A percentile compares a stretch with the other conserved stretches of the same genome.
Evolutionary conservation across 2,329 filamentous ascomycete genomes (phyloP).

Genomic region (Aspergillus fumigatiaffinis): DNA sequence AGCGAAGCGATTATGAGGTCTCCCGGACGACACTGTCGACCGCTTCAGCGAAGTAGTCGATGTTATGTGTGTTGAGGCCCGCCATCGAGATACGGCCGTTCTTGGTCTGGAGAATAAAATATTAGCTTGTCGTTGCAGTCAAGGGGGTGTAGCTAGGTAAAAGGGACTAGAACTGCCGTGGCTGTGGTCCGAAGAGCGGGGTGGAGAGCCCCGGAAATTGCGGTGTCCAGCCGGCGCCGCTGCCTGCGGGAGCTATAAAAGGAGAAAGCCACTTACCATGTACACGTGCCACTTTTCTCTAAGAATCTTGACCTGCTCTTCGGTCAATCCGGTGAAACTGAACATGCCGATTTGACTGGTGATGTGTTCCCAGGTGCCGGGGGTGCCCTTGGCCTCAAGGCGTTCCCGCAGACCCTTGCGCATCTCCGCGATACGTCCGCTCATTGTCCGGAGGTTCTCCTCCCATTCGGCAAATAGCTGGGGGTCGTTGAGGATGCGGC

Average conservation of each 20-base stretch:
- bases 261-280: constrained; percentile 36
- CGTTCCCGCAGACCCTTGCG: constrained; percentile 70
- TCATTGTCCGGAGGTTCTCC: constrained; percentile 87
- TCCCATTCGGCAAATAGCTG: constrained; percentile 87
- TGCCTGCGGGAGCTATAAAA: not conserved
- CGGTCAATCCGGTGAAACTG: constrained; percentile 64
- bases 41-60: constrained; percentile 89
- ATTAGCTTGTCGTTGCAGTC: constrained; percentile 5
- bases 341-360: constrained; percentile 99
- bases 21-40: constrained; percentile 73
- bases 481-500: constrained; percentile 76
- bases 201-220: not conserved
- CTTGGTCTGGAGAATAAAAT: constrained; percentile 59
- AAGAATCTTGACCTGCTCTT: constrained; percentile 45
- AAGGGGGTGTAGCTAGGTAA: too few relatives aligned
- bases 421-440: constrained; percentile 91
- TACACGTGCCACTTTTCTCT: constrained; percentile 49
- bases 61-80: constrained; percentile 85
- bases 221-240: not conserved
- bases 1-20: constrained; percentile 21
- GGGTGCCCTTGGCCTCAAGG: constrained; percentile 79
- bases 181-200: not conserved
- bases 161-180: not conserved
- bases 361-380: constrained; percentile 93
- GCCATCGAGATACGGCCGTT: constrained; percentile 99